A percentile compares a stretch with the other conserved stretches of the same genome.
These are phyloP conservation scores for Cocos nucifera DNA, from an alignment of 176 grass and related monocot genomes.

Conservation along the genomic window DNA sequence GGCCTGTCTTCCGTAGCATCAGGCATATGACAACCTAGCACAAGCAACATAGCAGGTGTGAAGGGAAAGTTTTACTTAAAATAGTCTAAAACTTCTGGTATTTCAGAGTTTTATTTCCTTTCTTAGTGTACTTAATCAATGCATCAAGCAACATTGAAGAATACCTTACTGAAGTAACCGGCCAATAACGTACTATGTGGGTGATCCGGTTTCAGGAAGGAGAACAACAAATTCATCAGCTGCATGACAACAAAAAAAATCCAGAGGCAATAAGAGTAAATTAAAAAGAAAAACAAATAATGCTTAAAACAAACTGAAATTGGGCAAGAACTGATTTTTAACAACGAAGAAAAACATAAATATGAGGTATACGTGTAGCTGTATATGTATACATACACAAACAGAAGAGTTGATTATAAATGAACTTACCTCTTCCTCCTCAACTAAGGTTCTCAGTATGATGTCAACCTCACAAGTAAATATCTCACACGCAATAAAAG, in stretches of 20 bases:
- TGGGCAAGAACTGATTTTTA: neutral
- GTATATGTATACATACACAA: too few relatives aligned
- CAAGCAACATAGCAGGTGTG: slow-evolving; percentile 1
- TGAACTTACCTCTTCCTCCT: slow-evolving; percentile 70
- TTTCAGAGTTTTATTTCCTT: too few relatives aligned
- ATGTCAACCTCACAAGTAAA: slow-evolving; percentile 97
- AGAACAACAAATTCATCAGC: slow-evolving; percentile 91
- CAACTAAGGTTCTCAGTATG: slow-evolving; percentile 87
- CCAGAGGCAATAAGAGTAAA: slow-evolving; percentile 7
- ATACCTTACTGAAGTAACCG: slow-evolving; percentile 96
- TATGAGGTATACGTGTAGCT: too few relatives aligned
- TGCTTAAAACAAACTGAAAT: slow-evolving; percentile 3
- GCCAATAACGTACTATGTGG: slow-evolving; percentile 62
- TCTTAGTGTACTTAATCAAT: neutral
- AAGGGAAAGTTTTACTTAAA: too few relatives aligned
- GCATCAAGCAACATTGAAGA: slow-evolving; percentile 12
- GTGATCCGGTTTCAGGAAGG: slow-evolving; percentile 68
- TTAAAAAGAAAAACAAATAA: neutral
- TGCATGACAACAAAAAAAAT: slow-evolving; percentile 32
- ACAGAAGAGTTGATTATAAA: neutral
- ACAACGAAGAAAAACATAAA: neutral
- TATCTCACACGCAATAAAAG: slow-evolving; percentile 99
- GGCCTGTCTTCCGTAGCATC: slow-evolving; percentile 69
- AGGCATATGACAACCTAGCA: slow-evolving; percentile 89
- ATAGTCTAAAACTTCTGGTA: too few relatives aligned